These are phyloP conservation scores for Cryptosporidium parvum DNA, from an alignment of 169 alveolate genomes.

Conservation along the genomic window DNA sequence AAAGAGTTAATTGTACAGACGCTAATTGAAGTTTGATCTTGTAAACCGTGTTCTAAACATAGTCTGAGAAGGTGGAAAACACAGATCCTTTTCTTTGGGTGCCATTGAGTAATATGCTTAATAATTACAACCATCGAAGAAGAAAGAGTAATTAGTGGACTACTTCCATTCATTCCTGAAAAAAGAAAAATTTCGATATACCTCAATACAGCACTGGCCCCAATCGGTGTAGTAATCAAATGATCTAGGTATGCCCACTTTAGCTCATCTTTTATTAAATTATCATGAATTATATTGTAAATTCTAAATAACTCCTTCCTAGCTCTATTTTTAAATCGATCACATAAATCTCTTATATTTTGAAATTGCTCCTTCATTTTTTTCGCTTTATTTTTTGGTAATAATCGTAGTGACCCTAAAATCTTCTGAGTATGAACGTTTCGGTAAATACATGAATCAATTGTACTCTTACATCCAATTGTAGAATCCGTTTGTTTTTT, in stretches of 20 bases:
- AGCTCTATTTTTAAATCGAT: slow-evolving; percentile 49
- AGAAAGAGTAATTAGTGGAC: slow-evolving; percentile 41
- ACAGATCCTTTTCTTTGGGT: slow-evolving; percentile 63
- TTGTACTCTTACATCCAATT: slow-evolving; percentile 69
- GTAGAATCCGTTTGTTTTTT: slow-evolving; percentile 33
- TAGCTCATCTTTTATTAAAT: slow-evolving; percentile 42
- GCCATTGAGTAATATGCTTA: slow-evolving; percentile 69
- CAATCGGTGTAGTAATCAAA: slow-evolving; percentile 64
- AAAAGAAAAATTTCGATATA: slow-evolving; percentile 45
- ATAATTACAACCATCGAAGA: slow-evolving; percentile 33
- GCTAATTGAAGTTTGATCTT: not conserved
- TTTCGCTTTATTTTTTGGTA: slow-evolving; percentile 40
- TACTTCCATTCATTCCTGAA: not conserved
- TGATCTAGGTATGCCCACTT: slow-evolving; percentile 72
- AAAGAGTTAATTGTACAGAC: not conserved
- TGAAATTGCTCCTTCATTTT: slow-evolving; percentile 72
- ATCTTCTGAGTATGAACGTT: slow-evolving; percentile 66
- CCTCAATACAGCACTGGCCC: slow-evolving; percentile 68
- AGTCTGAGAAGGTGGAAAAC: slow-evolving; percentile 57
- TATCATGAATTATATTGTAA: slow-evolving; percentile 60
- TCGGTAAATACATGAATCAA: slow-evolving; percentile 69
- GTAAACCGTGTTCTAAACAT: slow-evolving; percentile 53
- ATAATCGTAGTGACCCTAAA: slow-evolving; percentile 43
- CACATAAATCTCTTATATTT: slow-evolving; percentile 51
- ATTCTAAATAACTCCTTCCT: slow-evolving; percentile 67